Percentiles rank a stretch among this genome's conserved stretches.
Conservation (phyloP, 1,139 yeast genomes). For the Magnusiomyces ingens region DNA sequence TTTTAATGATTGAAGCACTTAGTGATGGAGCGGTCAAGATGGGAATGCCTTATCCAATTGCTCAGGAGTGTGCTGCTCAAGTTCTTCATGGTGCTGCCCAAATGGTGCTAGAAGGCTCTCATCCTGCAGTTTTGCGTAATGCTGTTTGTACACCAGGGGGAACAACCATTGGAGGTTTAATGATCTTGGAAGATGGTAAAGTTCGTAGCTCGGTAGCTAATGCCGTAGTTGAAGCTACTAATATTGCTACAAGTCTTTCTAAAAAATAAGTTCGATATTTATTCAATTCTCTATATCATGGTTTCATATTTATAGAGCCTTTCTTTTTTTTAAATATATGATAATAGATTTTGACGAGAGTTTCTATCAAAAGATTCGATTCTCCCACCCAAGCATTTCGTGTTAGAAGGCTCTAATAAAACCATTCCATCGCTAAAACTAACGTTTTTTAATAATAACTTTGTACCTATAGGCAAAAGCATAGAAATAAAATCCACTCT, state of each 20-base stretch:
- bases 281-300: neutral
- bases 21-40: conserved; percentile 91
- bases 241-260: conserved; percentile 72
- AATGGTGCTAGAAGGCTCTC: conserved; percentile 72
- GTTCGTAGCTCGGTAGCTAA: conserved; percentile 82
- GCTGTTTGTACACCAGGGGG: conserved; percentile 98
- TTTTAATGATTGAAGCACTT: conserved; percentile 83
- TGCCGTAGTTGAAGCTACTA: conserved; percentile 87
- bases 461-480: conserved; percentile 20
- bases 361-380: neutral
- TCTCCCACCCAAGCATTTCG: conserved; percentile 8
- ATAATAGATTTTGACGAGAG: neutral
- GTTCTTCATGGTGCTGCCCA: conserved; percentile 95
- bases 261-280: conserved; percentile 24
- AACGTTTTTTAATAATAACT: conserved; percentile 10
- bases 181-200: conserved; percentile 87
- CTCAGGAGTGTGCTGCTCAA: conserved; percentile 87
- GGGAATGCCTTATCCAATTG: conserved; percentile 87
- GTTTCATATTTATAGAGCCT: neutral
- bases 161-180: conserved; percentile 91
- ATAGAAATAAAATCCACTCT: conserved; percentile 16
- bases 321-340: neutral
- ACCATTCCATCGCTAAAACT: conserved; percentile 12
- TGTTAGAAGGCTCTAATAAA: conserved; percentile 10
- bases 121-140: conserved; percentile 86